Evolutionary conservation across 108 stramenopile species (phyloP), one percentile per base, ranked within the genome.

Genomic region (Pseudonitzschia delicatissima): DNA sequence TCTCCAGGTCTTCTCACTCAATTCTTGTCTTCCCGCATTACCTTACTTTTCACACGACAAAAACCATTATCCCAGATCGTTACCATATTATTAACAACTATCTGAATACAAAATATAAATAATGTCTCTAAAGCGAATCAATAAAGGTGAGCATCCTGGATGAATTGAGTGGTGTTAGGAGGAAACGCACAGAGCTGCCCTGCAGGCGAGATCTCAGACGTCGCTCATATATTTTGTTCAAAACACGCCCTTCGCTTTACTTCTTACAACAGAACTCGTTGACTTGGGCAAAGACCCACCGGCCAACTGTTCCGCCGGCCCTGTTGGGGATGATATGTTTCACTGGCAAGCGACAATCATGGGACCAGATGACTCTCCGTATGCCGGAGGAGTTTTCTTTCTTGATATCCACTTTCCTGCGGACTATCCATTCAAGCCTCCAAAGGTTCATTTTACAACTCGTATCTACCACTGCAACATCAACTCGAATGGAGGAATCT

Each of bases 391-490:
- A 28, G 96, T 97, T 34, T 99, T 96, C 84, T 96, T 97, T 68
- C 81, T 99, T 17, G 95, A 95, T 67, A 96, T 98, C 70, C 94
- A 96, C 80, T 97, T 98, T 77, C 96, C 98, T 20, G 94, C 96
- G 37, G 95, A 96, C 73, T 98, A 98, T 73, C 97, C 97, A 18
- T 96, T 96, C 72, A 96, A 96, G 83, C 95, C 97, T 35, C 97
- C 97, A 57, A 95, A 95, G 86, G 95, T 98, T 2, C 88, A 90
- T 71, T 98, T 98, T 79, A 94, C 94, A 48, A 98, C 98, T 26
- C 87, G 94, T 67, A 98, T 97, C 69, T 97, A 96, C 68, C 98
- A 98, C 73, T 96, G 96, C 78, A 98, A 98, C 90, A 97, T 98
- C 80, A 97, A 98, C 85, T 87, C 93, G 51, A 97, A 97, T 79